phyloP scores from a whole-genome alignment of 768 basidiomycete species.

The Boletellus emodensis region DNA sequence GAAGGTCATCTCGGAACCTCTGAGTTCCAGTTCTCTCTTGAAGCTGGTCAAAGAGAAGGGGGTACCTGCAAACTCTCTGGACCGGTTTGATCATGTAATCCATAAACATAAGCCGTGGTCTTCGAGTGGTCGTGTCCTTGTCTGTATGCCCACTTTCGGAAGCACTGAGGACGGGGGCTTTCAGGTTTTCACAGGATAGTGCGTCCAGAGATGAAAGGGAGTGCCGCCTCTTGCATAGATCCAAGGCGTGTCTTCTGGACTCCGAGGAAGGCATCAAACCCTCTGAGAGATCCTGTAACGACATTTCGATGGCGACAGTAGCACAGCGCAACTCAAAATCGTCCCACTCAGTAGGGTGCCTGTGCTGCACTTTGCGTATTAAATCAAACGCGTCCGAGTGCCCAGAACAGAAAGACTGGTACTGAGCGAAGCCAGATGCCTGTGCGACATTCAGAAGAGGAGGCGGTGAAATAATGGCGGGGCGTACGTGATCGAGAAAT shows the following conservation, averaged over 20 bases:
- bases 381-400: conserved; percentile 80
- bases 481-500: conserved; percentile 53
- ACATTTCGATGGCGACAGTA: conserved; percentile 41
- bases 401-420: conserved; percentile 83
- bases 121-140: conserved; percentile 25
- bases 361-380: conserved; percentile 60
- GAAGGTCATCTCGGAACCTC: not conserved
- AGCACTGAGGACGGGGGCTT: conserved; percentile 28
- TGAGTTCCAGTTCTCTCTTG: conserved; percentile 15
- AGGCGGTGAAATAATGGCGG: not conserved
- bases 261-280: conserved; percentile 3
- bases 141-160: conserved; percentile 31
- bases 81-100: conserved; percentile 98
- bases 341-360: conserved; percentile 73
- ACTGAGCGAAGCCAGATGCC: conserved; percentile 72
- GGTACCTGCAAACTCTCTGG: conserved; percentile 94
- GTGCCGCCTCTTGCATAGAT: conserved; percentile 38
- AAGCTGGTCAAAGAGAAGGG: conserved; percentile 80
- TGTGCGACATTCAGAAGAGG: conserved; percentile 29
- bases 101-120: conserved; percentile 54
- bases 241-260: conserved; percentile 10
- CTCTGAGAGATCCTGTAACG: conserved; percentile 9
- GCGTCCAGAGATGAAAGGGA: conserved; percentile 53
- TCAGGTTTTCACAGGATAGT: conserved; percentile 31
- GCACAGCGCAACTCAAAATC: conserved; percentile 79